Conservation (phyloP, 2,329 filamentous ascomycete species). For the Trichoderma harzianum region DNA sequence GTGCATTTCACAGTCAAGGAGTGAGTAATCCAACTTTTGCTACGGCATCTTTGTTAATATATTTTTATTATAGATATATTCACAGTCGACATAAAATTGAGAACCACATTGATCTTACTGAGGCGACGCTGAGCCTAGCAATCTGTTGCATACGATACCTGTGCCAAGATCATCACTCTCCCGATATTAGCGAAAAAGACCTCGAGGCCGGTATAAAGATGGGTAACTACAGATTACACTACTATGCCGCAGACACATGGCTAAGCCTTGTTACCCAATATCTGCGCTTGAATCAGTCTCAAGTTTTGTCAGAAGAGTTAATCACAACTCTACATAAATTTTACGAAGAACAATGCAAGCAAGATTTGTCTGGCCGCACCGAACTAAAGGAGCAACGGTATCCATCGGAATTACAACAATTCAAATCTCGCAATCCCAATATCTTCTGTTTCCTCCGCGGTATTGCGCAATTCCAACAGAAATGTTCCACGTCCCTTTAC, state of each 20-base stretch:
- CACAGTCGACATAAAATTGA: not conserved
- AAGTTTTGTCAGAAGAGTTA: not conserved
- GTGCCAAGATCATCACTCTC: not conserved
- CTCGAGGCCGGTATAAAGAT: not conserved
- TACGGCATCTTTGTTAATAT: not conserved
- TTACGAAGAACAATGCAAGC: not conserved
- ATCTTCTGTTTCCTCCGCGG: not conserved
- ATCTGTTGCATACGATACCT: not conserved
- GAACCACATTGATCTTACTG: not conserved
- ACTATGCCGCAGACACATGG: not conserved
- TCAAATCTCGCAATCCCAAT: not conserved
- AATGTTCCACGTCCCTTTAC: not conserved
- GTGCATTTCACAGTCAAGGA: not conserved
- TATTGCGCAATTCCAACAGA: not conserved
- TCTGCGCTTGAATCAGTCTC: not conserved
- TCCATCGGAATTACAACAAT: not conserved
- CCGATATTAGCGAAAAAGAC: not conserved
- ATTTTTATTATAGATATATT: not conserved
- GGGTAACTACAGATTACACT: not conserved
- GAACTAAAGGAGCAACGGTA: not conserved
- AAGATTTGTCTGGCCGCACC: not conserved
- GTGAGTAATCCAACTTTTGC: not conserved
- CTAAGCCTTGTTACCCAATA: not conserved
- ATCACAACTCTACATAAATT: not conserved
- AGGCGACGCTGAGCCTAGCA: not conserved